Conservation (phyloP, 2,329 filamentous ascomycete genomes). For the Tolypocladium tundrense region DNA sequence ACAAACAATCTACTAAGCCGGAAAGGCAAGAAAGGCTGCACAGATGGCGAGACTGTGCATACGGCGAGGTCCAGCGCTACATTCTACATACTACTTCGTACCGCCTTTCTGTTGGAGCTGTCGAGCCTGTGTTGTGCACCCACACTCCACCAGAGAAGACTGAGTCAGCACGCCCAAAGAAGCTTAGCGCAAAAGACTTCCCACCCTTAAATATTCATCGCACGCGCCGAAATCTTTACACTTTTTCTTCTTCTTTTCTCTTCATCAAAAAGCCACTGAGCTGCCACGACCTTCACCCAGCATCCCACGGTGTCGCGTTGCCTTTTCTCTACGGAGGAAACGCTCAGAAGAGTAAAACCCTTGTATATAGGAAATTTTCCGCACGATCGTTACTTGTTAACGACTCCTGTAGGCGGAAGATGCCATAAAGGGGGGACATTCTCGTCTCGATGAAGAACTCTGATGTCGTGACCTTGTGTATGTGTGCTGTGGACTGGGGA, state of each 20-base stretch:
- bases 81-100: too few species aligned
- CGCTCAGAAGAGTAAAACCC: conserved; percentile 49
- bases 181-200: conserved; percentile 12
- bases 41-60: too few species aligned
- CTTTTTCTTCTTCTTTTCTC: conserved; percentile 31
- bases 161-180: conserved; percentile 2
- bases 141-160: background rate
- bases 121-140: too few species aligned
- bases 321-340: conserved; percentile 40
- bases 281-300: conserved; percentile 54
- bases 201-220: conserved; percentile 12
- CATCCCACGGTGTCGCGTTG: conserved; percentile 51
- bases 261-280: conserved; percentile 56
- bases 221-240: conserved; percentile 17
- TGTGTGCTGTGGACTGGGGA: background rate
- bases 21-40: too few species aligned
- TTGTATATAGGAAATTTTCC: conserved; percentile 55
- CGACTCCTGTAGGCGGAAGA: conserved; percentile 36
- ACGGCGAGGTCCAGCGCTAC: too few species aligned
- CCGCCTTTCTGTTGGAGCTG: too few species aligned
- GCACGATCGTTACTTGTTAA: conserved; percentile 24
- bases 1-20: too few species aligned
- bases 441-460: background rate
- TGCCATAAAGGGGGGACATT: conserved; percentile 53
- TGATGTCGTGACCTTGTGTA: background rate